Evolutionary conservation across 768 basidiomycete genomes (phyloP), one percentile per base, ranked within the genome.

Genomic region (Cubamyces sp.): DNA sequence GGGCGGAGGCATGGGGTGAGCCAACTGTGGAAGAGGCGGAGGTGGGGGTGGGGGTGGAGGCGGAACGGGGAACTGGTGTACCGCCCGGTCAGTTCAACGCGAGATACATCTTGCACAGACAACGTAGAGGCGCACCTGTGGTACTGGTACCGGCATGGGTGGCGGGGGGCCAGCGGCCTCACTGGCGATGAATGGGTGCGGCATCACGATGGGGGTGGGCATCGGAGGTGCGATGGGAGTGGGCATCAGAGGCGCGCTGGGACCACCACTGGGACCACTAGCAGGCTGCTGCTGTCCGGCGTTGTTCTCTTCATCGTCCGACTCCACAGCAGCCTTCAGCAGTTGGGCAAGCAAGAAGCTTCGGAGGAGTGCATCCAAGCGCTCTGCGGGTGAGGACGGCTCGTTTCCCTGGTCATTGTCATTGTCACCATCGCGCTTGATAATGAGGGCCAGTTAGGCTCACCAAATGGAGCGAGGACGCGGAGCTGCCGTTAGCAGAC

Each of bases 161-260:
- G 16, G 48, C 8, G 18, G 23, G 4, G 28, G 54, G 6, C 34
- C 9, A 16, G 11, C 4, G 16, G 3, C 37, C 51, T 21, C 19
- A 23, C 19, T 12, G 45, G 45, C 45, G 4, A 46, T 4, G 3
- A 23, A 21, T 8, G 45, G 45, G 19, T 23, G 45, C 2, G 45
- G 45, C 45, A 46, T 46, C 8, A 21, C n/a, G 3, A 21, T 5
- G 11, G 45, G n/a, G 18, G 6, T 21, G 50, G 18, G n/a, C 21
- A 6, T 28, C 18, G 28, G 18, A n/a, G n/a, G n/a, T 7, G 40
- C 40, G 26, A 52, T 37, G 1, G 57, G 57, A 23, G 52, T 26
- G 3, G 57, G 57, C 57, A 59, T 52, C n/a, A n/a, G n/a, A 34
- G 34, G 34, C 19, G 51, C 8, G 45, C 34, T 28, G 23, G 50